phyloP scores from a whole-genome alignment of 1,284 basidiomycete genomes.

The Singerocomus inundabilis region DNA sequence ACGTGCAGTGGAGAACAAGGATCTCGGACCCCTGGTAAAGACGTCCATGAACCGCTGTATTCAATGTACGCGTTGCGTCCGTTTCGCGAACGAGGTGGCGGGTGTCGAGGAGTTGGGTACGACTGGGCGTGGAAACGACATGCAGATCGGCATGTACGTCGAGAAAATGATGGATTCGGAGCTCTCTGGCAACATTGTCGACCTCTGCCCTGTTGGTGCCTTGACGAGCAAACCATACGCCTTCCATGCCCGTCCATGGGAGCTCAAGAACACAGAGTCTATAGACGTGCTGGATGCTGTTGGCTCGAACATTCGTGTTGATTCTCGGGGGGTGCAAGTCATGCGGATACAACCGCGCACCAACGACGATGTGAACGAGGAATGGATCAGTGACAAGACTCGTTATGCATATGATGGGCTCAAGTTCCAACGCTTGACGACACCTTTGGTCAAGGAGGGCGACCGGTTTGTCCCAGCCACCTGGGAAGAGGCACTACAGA shows the following conservation, averaged over 20 bases:
- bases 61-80: slow-evolving; percentile 98
- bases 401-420: slow-evolving; percentile 96
- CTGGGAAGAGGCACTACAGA: slow-evolving; percentile 90
- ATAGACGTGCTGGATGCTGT: slow-evolving; percentile 98
- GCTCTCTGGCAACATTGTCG: slow-evolving; percentile 95
- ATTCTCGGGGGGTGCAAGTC: slow-evolving; percentile 93
- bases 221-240: slow-evolving; percentile 98
- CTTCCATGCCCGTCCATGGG: slow-evolving; percentile 97
- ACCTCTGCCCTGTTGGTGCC: slow-evolving; percentile 97
- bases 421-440: slow-evolving; percentile 93
- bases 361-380: slow-evolving; percentile 99
- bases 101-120: slow-evolving; percentile 98
- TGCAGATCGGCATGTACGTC: slow-evolving; percentile 99
- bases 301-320: slow-evolving; percentile 96
- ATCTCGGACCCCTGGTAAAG: slow-evolving; percentile 97
- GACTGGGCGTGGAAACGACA: slow-evolving; percentile 95
- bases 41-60: slow-evolving; percentile 99
- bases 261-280: slow-evolving; percentile 97
- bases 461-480: slow-evolving; percentile 90
- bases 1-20: slow-evolving; percentile 98
- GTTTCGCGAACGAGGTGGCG: slow-evolving; percentile 98
- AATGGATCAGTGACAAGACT: slow-evolving; percentile 99
- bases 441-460: slow-evolving; percentile 87
- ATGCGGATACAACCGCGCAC: slow-evolving; percentile 97
- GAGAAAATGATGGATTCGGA: slow-evolving; percentile 98